These are phyloP conservation scores for Cordyceps pruinosa DNA, from an alignment of 2,329 filamentous ascomycete genomes.

Conservation along the genomic window DNA sequence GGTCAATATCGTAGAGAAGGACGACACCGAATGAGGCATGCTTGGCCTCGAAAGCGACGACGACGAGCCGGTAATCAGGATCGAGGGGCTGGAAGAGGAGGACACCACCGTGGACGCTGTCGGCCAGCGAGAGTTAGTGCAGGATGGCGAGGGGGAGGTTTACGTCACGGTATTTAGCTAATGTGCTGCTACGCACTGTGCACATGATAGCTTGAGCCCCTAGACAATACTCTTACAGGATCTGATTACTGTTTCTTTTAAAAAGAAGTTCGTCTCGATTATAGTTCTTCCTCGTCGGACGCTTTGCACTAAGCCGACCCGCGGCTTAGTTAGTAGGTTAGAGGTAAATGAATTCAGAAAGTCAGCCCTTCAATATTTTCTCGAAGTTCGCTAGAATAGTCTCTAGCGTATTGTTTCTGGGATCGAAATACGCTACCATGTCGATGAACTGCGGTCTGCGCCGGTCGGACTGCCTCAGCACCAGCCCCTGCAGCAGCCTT, in stretches of 20 bases:
- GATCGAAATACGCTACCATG: neutral
- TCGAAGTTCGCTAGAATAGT: too few species aligned
- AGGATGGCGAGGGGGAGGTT: neutral
- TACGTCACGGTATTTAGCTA: neutral
- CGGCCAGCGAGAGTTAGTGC: neutral
- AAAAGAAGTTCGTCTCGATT: too few species aligned
- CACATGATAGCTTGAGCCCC: too few species aligned
- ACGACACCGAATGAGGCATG: neutral
- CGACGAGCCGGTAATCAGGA: neutral
- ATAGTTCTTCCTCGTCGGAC: too few species aligned
- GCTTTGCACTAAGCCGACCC: too few species aligned
- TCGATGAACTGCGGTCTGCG: neutral
- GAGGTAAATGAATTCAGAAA: too few species aligned
- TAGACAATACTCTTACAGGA: too few species aligned
- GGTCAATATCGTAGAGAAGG: neutral
- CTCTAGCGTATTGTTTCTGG: neutral
- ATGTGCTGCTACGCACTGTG: neutral
- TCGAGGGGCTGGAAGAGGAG: neutral
- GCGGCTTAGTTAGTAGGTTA: too few species aligned
- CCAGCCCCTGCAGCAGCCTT: neutral
- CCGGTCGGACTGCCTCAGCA: neutral
- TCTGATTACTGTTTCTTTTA: too few species aligned
- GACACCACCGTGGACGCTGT: neutral
- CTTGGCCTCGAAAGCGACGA: neutral
- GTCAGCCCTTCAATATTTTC: too few species aligned